Evolutionary conservation across 345 rosid species (phyloP).

Genomic region (Arabis hirsuta): DNA sequence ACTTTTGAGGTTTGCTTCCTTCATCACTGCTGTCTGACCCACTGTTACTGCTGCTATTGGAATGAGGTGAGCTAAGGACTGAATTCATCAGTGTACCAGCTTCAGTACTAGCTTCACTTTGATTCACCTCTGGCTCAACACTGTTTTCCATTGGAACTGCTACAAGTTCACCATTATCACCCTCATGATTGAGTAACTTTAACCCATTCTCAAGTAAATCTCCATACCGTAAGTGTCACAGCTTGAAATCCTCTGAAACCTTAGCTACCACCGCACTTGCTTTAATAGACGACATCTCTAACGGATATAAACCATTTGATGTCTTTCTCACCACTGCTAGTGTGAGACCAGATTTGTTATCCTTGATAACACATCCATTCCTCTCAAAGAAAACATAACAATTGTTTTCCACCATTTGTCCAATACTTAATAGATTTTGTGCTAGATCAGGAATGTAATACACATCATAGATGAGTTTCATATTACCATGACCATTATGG

Average conservation of each 20-base stretch:
- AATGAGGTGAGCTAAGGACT: background rate
- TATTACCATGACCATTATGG: conserved; percentile 2
- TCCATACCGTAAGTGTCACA: too few species aligned
- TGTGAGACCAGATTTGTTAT: background rate
- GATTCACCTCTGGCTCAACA: background rate
- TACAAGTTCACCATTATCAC: conserved; percentile 6
- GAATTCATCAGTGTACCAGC: background rate
- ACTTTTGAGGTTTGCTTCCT: background rate
- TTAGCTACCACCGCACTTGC: too few species aligned
- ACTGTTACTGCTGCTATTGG: background rate
- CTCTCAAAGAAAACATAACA: conserved; percentile 3
- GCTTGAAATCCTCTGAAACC: too few species aligned
- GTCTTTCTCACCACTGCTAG: background rate
- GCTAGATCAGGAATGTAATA: conserved; percentile 1
- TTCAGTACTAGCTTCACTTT: background rate
- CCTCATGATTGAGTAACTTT: too few species aligned
- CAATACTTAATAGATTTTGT: background rate
- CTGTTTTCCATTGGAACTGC: background rate
- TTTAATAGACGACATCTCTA: too few species aligned
- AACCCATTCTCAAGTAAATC: too few species aligned
- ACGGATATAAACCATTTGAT: too few species aligned
- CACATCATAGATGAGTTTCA: conserved; percentile 10
- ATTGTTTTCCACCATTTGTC: background rate
- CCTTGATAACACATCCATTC: background rate
- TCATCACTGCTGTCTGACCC: too few species aligned